Conservation (phyloP, 768 basidiomycete species). For the Mycena galopus region DNA sequence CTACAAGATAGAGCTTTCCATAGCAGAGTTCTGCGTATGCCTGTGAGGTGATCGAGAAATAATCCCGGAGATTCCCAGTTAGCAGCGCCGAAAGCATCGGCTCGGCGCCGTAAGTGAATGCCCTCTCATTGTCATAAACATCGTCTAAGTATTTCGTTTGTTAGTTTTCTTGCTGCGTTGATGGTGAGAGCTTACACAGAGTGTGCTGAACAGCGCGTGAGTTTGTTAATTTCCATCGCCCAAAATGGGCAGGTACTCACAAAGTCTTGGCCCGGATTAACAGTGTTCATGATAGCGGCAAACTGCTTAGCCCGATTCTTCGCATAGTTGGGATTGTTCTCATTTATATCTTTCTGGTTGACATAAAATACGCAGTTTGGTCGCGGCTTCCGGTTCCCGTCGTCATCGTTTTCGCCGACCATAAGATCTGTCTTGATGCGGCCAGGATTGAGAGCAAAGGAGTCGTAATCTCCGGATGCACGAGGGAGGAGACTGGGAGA, state of each 20-base stretch:
- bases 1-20: not conserved
- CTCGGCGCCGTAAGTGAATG: slow-evolving; percentile 11
- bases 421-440: not conserved
- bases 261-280: slow-evolving; percentile 3
- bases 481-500: not conserved
- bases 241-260: not conserved
- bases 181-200: not conserved
- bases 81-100: not conserved
- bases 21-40: not conserved
- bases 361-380: slow-evolving; percentile 20
- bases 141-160: not conserved
- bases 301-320: slow-evolving; percentile 9
- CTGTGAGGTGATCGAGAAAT: not conserved
- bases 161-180: not conserved
- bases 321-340: slow-evolving; percentile 5
- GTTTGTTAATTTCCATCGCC: no score
- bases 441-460: not conserved
- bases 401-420: not conserved
- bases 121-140: slow-evolving; percentile 7
- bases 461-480: not conserved
- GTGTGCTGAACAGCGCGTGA: slow-evolving; percentile 12
- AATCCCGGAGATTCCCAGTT: not conserved
- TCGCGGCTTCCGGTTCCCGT: not conserved
- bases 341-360: not conserved
- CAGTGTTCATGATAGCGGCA: not conserved